Evolutionary conservation across 768 basidiomycete genomes (phyloP).

Genomic region (Holtermannia corniformis): DNA sequence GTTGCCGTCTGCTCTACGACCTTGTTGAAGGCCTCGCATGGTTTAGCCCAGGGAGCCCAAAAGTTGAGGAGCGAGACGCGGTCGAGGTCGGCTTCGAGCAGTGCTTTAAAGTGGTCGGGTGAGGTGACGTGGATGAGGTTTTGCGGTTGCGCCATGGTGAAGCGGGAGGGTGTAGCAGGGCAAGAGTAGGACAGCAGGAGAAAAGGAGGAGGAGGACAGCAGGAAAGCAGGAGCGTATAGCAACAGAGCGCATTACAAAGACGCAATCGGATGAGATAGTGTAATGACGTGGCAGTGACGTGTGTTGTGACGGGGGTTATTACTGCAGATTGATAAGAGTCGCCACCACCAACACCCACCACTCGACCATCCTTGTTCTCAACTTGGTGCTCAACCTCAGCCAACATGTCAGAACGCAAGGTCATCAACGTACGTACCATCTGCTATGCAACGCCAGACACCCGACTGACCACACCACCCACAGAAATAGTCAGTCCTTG

Average conservation of each 20-base stretch:
- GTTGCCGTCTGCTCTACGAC: slow-evolving; percentile 63
- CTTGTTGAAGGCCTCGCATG: slow-evolving; percentile 80
- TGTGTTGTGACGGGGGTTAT: too few relatives aligned
- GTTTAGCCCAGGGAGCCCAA: slow-evolving; percentile 87
- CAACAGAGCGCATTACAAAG: too few relatives aligned
- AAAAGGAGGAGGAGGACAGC: too few relatives aligned
- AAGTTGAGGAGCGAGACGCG: slow-evolving; percentile 84
- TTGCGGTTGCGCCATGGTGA: slow-evolving; percentile 13
- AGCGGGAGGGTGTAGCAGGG: too few relatives aligned
- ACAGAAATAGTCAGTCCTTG: slow-evolving; percentile 17
- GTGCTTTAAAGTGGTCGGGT: slow-evolving; percentile 59
- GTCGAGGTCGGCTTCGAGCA: slow-evolving; percentile 66
- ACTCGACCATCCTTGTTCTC: too few relatives aligned
- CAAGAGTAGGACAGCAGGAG: too few relatives aligned
- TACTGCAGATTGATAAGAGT: too few relatives aligned
- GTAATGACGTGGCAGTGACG: background rate
- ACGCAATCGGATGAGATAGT: too few relatives aligned
- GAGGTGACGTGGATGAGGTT: slow-evolving; percentile 53
- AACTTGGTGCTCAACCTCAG: too few relatives aligned
- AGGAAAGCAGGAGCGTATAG: too few relatives aligned
- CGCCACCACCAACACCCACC: too few relatives aligned
- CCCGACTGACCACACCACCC: background rate
- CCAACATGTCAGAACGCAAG: slow-evolving; percentile 46
- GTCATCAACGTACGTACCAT: slow-evolving; percentile 60
- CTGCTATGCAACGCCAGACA: too few relatives aligned